These are phyloP conservation scores for Hypoxylon crocopeplum DNA, from an alignment of 495 filamentous ascomycete species.

Conservation along the genomic window DNA sequence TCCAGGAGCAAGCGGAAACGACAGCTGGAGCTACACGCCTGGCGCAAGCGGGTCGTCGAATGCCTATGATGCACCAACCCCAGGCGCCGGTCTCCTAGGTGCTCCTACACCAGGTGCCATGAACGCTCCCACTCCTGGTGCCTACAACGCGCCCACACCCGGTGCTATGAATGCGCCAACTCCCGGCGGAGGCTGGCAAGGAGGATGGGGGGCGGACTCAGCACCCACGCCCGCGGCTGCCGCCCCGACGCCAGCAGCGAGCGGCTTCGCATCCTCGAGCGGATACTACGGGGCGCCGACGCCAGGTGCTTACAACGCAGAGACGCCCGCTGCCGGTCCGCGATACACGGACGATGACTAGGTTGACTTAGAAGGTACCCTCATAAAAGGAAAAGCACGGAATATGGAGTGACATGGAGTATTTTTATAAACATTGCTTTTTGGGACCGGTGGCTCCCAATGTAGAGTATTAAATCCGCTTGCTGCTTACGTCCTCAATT, in stretches of 20 bases:
- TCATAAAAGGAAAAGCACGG: slow-evolving; percentile 15
- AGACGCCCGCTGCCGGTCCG: slow-evolving; percentile 76
- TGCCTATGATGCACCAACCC: slow-evolving; percentile 77
- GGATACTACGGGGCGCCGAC: slow-evolving; percentile 77
- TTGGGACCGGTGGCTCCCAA: neutral
- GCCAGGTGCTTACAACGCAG: slow-evolving; percentile 75
- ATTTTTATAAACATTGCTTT: slow-evolving; percentile 14
- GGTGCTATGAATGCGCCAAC: slow-evolving; percentile 71
- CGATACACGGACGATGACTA: slow-evolving; percentile 61
- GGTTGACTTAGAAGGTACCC: neutral
- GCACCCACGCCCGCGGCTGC: slow-evolving; percentile 69
- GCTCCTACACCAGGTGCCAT: slow-evolving; percentile 76
- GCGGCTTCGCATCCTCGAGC: slow-evolving; percentile 43
- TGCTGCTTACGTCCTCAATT: too few relatives aligned
- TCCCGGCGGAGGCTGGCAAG: slow-evolving; percentile 56
- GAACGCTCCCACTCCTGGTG: slow-evolving; percentile 82
- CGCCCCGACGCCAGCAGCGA: slow-evolving; percentile 65
- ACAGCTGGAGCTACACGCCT: slow-evolving; percentile 59
- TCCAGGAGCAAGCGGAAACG: slow-evolving; percentile 58
- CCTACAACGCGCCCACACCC: slow-evolving; percentile 79
- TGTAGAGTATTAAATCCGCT: slow-evolving; percentile 19
- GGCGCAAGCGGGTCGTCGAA: slow-evolving; percentile 68
- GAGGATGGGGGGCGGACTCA: slow-evolving; percentile 64
- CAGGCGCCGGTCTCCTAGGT: slow-evolving; percentile 65
- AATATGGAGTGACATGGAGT: slow-evolving; percentile 6